Evolutionary conservation across 805 yeast genomes (phyloP).

Genomic region (Saccharomycopsis amapae): DNA sequence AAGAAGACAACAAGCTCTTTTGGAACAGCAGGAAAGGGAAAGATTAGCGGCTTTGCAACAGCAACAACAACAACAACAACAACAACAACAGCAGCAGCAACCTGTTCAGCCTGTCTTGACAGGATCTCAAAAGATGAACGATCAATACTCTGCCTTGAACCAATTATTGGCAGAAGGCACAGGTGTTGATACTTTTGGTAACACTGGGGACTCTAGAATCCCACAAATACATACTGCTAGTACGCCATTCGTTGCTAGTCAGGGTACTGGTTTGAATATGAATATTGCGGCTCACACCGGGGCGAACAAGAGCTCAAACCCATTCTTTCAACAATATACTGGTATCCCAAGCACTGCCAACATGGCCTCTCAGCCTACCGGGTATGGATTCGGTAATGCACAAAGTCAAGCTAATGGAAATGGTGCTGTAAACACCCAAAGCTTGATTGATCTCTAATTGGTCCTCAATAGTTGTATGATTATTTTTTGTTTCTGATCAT

Average conservation of each 20-base stretch:
- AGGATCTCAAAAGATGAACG: conserved; percentile 49
- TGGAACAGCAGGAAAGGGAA: conserved; percentile 21
- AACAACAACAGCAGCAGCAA: conserved; percentile 30
- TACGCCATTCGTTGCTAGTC: conserved; percentile 73
- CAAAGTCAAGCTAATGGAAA: conserved; percentile 15
- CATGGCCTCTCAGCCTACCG: conserved; percentile 73
- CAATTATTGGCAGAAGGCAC: conserved; percentile 76
- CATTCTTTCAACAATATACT: conserved; percentile 57
- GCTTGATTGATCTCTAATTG: conserved; percentile 20
- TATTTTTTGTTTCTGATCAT: not conserved
- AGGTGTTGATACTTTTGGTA: conserved; percentile 90
- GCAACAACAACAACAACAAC: conserved; percentile 25
- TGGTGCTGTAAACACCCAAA: conserved; percentile 6
- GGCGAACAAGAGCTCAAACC: conserved; percentile 31
- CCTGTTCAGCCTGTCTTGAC: conserved; percentile 42
- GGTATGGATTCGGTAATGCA: conserved; percentile 90
- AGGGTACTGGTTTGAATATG: conserved; percentile 81
- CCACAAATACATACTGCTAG: conserved; percentile 91
- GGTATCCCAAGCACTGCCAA: conserved; percentile 61
- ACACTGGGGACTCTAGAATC: conserved; percentile 72
- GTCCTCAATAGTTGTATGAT: too few species aligned
- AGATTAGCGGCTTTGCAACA: conserved; percentile 18
- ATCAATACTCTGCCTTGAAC: conserved; percentile 65
- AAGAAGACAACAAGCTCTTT: conserved; percentile 22
- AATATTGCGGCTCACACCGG: conserved; percentile 40